These are phyloP conservation scores for Xylaria sp. DNA, from an alignment of 2,329 filamentous ascomycete genomes.

Conservation along the genomic window DNA sequence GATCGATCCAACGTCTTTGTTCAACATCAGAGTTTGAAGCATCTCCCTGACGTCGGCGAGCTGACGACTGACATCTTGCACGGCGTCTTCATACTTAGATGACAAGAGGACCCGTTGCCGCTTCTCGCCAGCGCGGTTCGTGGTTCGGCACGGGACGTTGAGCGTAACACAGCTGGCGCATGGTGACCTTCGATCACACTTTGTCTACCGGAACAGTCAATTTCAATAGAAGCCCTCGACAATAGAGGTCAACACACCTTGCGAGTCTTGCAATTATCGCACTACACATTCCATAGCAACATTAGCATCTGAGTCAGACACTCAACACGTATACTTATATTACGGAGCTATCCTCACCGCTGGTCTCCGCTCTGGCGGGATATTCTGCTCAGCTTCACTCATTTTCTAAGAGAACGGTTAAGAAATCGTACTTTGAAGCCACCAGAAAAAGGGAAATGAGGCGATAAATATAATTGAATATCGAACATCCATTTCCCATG, in stretches of 20 bases:
- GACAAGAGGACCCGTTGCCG: slow-evolving; percentile 50
- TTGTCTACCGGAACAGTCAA: slow-evolving; percentile 41
- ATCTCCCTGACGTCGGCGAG: slow-evolving; percentile 46
- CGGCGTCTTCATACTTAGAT: slow-evolving; percentile 48
- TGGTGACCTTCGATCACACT: slow-evolving; percentile 47
- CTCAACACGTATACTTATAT: not conserved
- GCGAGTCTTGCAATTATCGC: slow-evolving; percentile 46
- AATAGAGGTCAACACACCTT: slow-evolving; percentile 39
- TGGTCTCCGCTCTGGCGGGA: slow-evolving; percentile 43
- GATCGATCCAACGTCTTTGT: slow-evolving; percentile 23
- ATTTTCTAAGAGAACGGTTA: slow-evolving; percentile 23
- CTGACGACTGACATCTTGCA: slow-evolving; percentile 47
- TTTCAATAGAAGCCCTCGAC: not conserved
- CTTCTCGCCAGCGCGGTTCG: slow-evolving; percentile 44
- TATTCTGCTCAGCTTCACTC: slow-evolving; percentile 39
- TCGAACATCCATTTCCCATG: not conserved
- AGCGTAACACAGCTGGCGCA: slow-evolving; percentile 49
- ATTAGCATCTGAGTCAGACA: slow-evolving; percentile 3
- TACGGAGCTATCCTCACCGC: slow-evolving; percentile 42
- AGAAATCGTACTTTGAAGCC: not conserved
- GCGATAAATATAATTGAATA: not conserved
- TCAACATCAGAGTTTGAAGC: slow-evolving; percentile 41
- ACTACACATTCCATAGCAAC: slow-evolving; percentile 34
- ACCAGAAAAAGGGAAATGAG: not conserved
- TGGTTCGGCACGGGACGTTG: slow-evolving; percentile 45